These are phyloP conservation scores for Malus hybrid DNA, from an alignment of 331 rosid species.

Conservation along the genomic window DNA sequence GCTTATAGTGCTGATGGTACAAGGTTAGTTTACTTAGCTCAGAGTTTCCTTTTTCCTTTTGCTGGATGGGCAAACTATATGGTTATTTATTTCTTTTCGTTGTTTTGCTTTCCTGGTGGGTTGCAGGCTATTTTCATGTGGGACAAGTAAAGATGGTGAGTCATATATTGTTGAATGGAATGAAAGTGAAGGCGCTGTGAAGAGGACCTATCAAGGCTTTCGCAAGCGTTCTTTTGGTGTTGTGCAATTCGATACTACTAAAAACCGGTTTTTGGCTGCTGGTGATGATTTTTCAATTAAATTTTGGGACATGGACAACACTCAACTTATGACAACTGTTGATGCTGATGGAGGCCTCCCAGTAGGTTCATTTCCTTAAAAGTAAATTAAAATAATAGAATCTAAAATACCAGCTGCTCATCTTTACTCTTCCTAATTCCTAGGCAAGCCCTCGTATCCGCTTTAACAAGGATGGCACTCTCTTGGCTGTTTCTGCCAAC, in stretches of 20 bases:
- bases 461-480: conserved; percentile 91
- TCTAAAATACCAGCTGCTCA: conserved; percentile 21
- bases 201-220: conserved; percentile 72
- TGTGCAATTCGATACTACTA: conserved; percentile 83
- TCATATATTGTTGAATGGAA: conserved; percentile 89
- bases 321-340: conserved; percentile 55
- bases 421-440: conserved; percentile 15
- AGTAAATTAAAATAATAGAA: not conserved
- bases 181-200: conserved; percentile 85
- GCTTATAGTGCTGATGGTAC: conserved; percentile 92
- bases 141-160: conserved; percentile 81
- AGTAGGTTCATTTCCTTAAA: conserved; percentile 38
- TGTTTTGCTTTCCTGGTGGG: not conserved
- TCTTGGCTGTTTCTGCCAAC: conserved; percentile 83
- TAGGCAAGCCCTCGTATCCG: conserved; percentile 98
- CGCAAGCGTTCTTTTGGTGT: conserved; percentile 77
- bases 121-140: conserved; percentile 85
- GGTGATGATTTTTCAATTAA: conserved; percentile 84
- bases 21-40: conserved; percentile 38
- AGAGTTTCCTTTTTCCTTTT: not conserved
- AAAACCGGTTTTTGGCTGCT: conserved; percentile 75
- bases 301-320: conserved; percentile 91
- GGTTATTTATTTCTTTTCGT: not conserved
- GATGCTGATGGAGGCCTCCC: conserved; percentile 90
- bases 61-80: not conserved